Base-by-base conservation (phyloP, 805 yeast species). In the Lachancea dasiensis region DNA sequence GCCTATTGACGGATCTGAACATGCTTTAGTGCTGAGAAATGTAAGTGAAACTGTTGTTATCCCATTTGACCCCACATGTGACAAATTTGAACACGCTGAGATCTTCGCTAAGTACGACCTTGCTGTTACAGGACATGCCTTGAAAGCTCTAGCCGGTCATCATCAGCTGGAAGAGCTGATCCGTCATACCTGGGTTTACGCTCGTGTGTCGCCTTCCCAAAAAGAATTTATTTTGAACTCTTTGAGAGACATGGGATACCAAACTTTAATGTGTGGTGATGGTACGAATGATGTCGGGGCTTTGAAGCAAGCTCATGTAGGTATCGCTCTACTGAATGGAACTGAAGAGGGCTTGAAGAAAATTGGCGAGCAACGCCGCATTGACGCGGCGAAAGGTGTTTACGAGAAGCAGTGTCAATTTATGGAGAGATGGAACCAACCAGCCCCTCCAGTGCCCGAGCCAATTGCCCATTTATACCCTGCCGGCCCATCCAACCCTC, bases 271-370 rank as follows among this genome's bases (percentile, higher is more conserved):
- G 98, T 92, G 98, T 66, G 98, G 98, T 71, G 98, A 92, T 66
- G 98, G 98, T 65, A 92, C 98, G n/a, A 92, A 92, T 59, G 98
- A 92, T 70, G 98, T 92, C 35, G 98, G 98, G 64, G 98, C 98
- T 38, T 75, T 92, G 65, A 92, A 92, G 63, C 97, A 92, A 68
- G 97, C 98, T 2, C 95, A 92, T 57, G 82, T 92, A 56, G 98
- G 98, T 70, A 85, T 92, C 59, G 98, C 98, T n/a, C 69, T 92
- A 51, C 73, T 92, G 60, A 92, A 92, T 56, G 98, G 97, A 65
- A 89, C 98, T 40, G 95, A 85, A 57, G 96, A 86, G 38, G 83
- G 95, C 32, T 70, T 92, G 77, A 83, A 83, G 65, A 86, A 87
- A 64, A 75, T 89, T 42, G 86, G 82, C 38, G 97, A 90, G 47